Evolutionary conservation across 495 filamentous ascomycete genomes (phyloP).

Genomic region (Arthonia radiata): DNA sequence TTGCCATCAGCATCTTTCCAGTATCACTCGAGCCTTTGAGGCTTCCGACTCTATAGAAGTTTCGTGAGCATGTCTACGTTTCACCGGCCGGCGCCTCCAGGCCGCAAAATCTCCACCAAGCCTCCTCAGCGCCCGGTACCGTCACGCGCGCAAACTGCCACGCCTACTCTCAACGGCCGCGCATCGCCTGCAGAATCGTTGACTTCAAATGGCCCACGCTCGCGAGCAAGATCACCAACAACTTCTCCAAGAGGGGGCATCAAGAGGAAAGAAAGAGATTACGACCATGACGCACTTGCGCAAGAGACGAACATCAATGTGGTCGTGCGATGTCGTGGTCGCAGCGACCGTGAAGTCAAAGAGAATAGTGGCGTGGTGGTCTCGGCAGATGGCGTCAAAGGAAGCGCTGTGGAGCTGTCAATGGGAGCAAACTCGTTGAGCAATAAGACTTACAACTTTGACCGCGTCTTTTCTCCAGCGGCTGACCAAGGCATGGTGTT

Average conservation of each 20-base stretch:
- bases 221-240: conserved; percentile 20
- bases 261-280: conserved; percentile 68
- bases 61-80: too few relatives aligned
- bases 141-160: conserved; percentile 20
- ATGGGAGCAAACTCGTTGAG: conserved; percentile 83
- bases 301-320: conserved; percentile 94
- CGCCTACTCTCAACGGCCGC: conserved; percentile 18
- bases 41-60: too few relatives aligned
- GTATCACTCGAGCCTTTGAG: too few relatives aligned
- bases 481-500: conserved; percentile 83
- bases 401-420: conserved; percentile 57
- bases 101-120: too few relatives aligned
- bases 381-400: conserved; percentile 62
- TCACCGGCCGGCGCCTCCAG: too few relatives aligned
- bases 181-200: conserved; percentile 42
- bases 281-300: conserved; percentile 39
- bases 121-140: conserved; percentile 21
- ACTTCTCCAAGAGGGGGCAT: conserved; percentile 17
- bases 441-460: conserved; percentile 92
- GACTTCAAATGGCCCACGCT: conserved; percentile 22
- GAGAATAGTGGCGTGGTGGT: conserved; percentile 89
- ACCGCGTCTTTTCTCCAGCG: conserved; percentile 88
- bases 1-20: too few relatives aligned
- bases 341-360: conserved; percentile 70
- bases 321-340: conserved; percentile 78